These are phyloP conservation scores for Paecilomyces niveus DNA, from an alignment of 2,329 filamentous ascomycete genomes.

Conservation along the genomic window DNA sequence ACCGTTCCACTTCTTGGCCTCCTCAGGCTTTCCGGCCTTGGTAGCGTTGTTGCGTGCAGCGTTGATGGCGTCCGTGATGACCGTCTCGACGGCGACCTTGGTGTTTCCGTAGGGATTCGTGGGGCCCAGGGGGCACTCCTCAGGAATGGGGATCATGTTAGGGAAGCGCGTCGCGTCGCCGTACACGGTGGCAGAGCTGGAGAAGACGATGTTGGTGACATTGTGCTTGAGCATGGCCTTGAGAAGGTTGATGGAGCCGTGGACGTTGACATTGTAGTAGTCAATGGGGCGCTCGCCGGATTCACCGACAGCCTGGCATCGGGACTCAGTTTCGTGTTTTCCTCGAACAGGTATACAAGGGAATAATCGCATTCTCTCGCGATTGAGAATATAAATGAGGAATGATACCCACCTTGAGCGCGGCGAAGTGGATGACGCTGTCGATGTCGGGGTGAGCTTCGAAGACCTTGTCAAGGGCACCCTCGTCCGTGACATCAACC, in stretches of 20 bases:
- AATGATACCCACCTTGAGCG: slow-evolving; percentile 69
- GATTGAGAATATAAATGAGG: slow-evolving; percentile 1
- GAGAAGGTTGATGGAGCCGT: slow-evolving; percentile 81
- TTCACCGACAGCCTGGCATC: slow-evolving; percentile 77
- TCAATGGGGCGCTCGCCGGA: slow-evolving; percentile 89
- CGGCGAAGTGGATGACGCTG: slow-evolving; percentile 98
- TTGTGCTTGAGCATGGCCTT: slow-evolving; percentile 81
- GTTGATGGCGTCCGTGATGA: slow-evolving; percentile 86
- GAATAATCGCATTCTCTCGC: neutral
- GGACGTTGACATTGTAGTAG: slow-evolving; percentile 97
- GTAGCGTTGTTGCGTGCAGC: slow-evolving; percentile 75
- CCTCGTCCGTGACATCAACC: slow-evolving; percentile 80
- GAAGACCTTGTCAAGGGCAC: slow-evolving; percentile 78
- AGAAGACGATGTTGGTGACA: slow-evolving; percentile 97
- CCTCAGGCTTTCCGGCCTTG: slow-evolving; percentile 68
- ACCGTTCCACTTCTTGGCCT: slow-evolving; percentile 79
- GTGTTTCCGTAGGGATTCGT: slow-evolving; percentile 98
- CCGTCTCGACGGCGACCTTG: slow-evolving; percentile 82
- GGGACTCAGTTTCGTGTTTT: slow-evolving; percentile 5
- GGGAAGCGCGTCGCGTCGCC: slow-evolving; percentile 93
- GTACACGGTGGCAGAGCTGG: slow-evolving; percentile 95
- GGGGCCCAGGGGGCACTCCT: slow-evolving; percentile 89
- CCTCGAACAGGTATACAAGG: neutral
- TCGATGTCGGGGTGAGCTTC: slow-evolving; percentile 85
- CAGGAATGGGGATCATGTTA: slow-evolving; percentile 98